Conservation (phyloP, 495 filamentous ascomycete species). For the Sporormia fimetaria region DNA sequence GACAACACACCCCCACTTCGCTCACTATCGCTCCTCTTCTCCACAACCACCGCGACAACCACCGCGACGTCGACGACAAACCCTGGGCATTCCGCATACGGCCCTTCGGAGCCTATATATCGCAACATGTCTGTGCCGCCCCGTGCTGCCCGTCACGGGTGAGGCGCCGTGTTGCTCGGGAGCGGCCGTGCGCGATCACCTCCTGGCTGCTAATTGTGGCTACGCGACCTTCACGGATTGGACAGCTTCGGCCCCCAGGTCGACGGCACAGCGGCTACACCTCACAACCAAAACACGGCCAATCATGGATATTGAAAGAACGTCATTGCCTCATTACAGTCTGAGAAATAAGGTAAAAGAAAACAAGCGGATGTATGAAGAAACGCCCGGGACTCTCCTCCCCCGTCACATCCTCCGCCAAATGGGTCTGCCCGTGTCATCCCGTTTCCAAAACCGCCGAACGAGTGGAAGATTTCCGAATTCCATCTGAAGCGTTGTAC, state of each 20-base stretch:
- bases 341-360: slow-evolving; percentile 14
- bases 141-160: slow-evolving; percentile 1
- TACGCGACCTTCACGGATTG: slow-evolving; percentile 26
- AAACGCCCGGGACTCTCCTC: slow-evolving; percentile 22
- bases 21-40: not conserved
- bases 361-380: slow-evolving; percentile 25
- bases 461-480: slow-evolving; percentile 23
- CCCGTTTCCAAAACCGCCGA: slow-evolving; percentile 18
- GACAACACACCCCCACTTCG: slow-evolving; percentile 6
- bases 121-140: not conserved
- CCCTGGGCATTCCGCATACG: not conserved
- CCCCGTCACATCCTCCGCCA: slow-evolving; percentile 17
- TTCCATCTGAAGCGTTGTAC: slow-evolving; percentile 23
- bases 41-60: slow-evolving; percentile 4
- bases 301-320: slow-evolving; percentile 16
- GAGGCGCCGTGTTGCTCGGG: slow-evolving; percentile 17
- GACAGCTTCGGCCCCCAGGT: slow-evolving; percentile 22
- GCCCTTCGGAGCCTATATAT: slow-evolving; percentile 11
- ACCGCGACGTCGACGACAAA: not conserved
- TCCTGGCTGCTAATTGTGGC: slow-evolving; percentile 25
- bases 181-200: slow-evolving; percentile 24
- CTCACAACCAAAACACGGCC: slow-evolving; percentile 17
- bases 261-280: slow-evolving; percentile 27
- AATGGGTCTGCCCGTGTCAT: slow-evolving; percentile 25
- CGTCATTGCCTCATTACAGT: slow-evolving; percentile 24